Conservation (phyloP, 176 grass and related monocot genomes). For the Phyllostachys edulis region DNA sequence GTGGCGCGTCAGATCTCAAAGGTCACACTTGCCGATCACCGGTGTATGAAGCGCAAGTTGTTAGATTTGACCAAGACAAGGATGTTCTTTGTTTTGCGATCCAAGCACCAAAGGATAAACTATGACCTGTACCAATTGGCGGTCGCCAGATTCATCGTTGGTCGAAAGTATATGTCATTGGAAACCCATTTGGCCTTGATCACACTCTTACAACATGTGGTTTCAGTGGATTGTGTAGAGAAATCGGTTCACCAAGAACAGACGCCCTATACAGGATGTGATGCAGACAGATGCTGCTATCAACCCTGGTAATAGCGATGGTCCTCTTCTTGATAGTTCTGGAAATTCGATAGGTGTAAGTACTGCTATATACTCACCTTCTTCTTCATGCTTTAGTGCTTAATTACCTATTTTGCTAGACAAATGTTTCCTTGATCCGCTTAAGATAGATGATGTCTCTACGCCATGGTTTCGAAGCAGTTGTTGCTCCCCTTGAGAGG, state of each 20-base stretch:
- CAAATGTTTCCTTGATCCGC: too few relatives aligned
- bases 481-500: too few relatives aligned
- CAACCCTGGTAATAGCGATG: conserved; percentile 96
- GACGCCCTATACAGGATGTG: conserved; percentile 98
- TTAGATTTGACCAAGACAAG: conserved; percentile 98
- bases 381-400: too few relatives aligned
- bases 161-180: conserved; percentile 98
- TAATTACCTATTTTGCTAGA: too few relatives aligned
- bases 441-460: too few relatives aligned
- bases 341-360: conserved; percentile 97
- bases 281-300: conserved; percentile 99
- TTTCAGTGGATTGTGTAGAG: conserved; percentile 93
- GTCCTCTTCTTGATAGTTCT: conserved; percentile 91
- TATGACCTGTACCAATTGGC: conserved; percentile 88
- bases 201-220: conserved; percentile 98
- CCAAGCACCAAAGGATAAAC: conserved; percentile 85
- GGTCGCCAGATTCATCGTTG: conserved; percentile 82
- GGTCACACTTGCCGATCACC: conserved; percentile 93
- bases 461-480: too few relatives aligned
- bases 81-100: conserved; percentile 94
- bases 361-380: conserved; percentile 98
- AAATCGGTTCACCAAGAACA: conserved; percentile 96
- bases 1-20: conserved; percentile 89
- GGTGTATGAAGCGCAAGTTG: conserved; percentile 76
- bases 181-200: conserved; percentile 99